These are phyloP conservation scores for Chytriomyces confervae DNA, from an alignment of 192 early-diverging fungal species.

Conservation along the genomic window DNA sequence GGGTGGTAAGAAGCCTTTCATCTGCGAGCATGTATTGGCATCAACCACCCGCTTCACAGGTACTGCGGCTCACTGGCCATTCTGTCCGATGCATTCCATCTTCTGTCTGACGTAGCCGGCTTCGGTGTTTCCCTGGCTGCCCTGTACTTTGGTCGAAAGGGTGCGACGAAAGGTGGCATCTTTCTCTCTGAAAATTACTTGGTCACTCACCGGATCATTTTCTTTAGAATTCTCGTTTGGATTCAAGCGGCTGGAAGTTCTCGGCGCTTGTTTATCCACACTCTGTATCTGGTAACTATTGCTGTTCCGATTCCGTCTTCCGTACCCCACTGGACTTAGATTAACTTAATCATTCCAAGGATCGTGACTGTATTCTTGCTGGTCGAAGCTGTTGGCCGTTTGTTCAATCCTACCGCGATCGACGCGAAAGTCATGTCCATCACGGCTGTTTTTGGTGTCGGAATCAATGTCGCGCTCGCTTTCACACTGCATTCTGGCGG, in stretches of 20 bases:
- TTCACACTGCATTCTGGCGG: constrained; percentile 47
- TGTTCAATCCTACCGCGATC: constrained; percentile 34
- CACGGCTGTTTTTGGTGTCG: constrained; percentile 75
- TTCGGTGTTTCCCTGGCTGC: constrained; percentile 14
- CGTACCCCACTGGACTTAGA: background rate
- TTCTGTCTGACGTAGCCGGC: constrained; percentile 74
- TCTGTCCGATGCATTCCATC: constrained; percentile 76
- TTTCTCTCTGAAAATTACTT: background rate
- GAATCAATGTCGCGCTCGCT: constrained; percentile 74
- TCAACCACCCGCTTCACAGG: too few relatives aligned
- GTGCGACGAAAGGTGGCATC: background rate
- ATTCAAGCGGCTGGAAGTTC: constrained; percentile 77
- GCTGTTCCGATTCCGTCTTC: background rate
- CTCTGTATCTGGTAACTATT: constrained; percentile 72
- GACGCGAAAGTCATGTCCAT: constrained; percentile 44
- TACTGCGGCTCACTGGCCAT: constrained; percentile 66
- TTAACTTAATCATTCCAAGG: background rate
- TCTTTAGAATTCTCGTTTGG: constrained; percentile 64
- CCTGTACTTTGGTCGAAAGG: background rate
- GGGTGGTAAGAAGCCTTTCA: constrained; percentile 34
- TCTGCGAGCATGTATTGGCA: too few relatives aligned
- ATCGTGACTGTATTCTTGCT: constrained; percentile 68
- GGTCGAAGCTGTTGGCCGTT: constrained; percentile 70
- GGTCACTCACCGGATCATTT: background rate
- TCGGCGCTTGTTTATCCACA: constrained; percentile 78